phyloP scores from a whole-genome alignment of 768 basidiomycete genomes.

The Amylocystis lapponica region DNA sequence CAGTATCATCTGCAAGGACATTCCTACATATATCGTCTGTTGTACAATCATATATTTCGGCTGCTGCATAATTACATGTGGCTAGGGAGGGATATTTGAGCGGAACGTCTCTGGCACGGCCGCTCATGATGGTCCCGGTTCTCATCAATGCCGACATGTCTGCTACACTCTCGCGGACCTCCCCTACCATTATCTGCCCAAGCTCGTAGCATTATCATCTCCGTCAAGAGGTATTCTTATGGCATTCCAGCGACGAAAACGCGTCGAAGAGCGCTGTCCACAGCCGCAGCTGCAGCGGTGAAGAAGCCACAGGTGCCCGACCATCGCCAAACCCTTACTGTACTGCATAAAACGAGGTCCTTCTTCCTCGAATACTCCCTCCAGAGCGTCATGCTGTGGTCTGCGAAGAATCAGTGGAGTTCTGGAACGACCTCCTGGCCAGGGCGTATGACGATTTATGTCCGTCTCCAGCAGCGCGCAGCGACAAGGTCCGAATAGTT shows the following conservation, averaged over 20 bases:
- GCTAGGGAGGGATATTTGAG: too few relatives aligned
- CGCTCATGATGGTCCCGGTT: constrained; percentile 10
- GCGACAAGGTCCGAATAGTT: constrained; percentile 34
- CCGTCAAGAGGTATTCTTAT: too few relatives aligned
- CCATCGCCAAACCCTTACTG: constrained; percentile 31
- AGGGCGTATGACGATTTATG: constrained; percentile 24
- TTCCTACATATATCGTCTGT: constrained; percentile 4
- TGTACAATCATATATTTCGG: neutral
- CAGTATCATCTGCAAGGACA: neutral
- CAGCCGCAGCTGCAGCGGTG: constrained; percentile 7
- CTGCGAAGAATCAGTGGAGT: constrained; percentile 27
- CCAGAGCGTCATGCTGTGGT: constrained; percentile 11
- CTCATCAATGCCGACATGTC: constrained; percentile 25
- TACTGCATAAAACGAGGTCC: constrained; percentile 44
- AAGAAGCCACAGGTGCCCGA: constrained; percentile 5
- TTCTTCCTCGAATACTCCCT: constrained; percentile 42
- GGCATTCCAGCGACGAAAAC: too few relatives aligned
- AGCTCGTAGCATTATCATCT: too few relatives aligned
- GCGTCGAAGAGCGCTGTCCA: constrained; percentile 13
- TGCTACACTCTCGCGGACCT: constrained; percentile 6
- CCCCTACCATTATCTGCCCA: too few relatives aligned
- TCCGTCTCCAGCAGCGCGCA: constrained; percentile 24
- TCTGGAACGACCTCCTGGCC: constrained; percentile 44
- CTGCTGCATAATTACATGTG: too few relatives aligned
- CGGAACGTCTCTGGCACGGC: neutral